phyloP scores from a whole-genome alignment of 768 basidiomycete species.

The Rhodocollybia butyracea region DNA sequence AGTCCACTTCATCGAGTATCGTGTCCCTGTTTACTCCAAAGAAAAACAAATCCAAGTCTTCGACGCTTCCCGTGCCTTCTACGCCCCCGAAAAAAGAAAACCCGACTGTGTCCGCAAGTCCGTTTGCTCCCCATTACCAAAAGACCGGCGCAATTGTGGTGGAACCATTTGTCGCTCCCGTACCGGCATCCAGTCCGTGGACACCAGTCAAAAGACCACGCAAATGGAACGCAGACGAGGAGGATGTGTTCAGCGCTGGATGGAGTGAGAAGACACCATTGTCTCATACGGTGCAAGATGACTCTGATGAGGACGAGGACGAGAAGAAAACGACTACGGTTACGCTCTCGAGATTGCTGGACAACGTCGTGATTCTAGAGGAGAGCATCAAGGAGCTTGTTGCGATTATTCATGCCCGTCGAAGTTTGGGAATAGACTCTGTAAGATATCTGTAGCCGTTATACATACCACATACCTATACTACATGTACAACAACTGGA shows the following conservation, averaged over 20 bases:
- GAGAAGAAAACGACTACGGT: constrained; percentile 38
- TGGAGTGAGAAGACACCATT: constrained; percentile 41
- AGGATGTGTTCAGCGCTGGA: constrained; percentile 64
- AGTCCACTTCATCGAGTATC: constrained; percentile 55
- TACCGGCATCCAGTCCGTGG: constrained; percentile 64
- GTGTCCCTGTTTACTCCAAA: constrained; percentile 80
- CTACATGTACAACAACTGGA: background rate
- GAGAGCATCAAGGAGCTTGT: constrained; percentile 93
- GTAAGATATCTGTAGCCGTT: constrained; percentile 63
- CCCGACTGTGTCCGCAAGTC: constrained; percentile 58
- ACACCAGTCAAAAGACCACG: constrained; percentile 43
- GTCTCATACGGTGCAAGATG: constrained; percentile 9
- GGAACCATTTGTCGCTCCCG: constrained; percentile 63
- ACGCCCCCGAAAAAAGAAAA: constrained; percentile 40
- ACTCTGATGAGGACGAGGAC: constrained; percentile 28
- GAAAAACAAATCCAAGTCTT: constrained; percentile 49
- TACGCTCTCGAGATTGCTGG: constrained; percentile 80
- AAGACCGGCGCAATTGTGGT: constrained; percentile 69
- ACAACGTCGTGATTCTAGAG: constrained; percentile 93
- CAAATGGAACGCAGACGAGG: constrained; percentile 59
- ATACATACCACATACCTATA: background rate
- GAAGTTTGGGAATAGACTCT: constrained; percentile 81
- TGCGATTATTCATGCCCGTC: constrained; percentile 79
- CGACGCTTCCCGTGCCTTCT: constrained; percentile 29
- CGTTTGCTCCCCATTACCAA: constrained; percentile 84